Conservation (phyloP, 805 yeast genomes). For the Scheffersomyces amazonensis region DNA sequence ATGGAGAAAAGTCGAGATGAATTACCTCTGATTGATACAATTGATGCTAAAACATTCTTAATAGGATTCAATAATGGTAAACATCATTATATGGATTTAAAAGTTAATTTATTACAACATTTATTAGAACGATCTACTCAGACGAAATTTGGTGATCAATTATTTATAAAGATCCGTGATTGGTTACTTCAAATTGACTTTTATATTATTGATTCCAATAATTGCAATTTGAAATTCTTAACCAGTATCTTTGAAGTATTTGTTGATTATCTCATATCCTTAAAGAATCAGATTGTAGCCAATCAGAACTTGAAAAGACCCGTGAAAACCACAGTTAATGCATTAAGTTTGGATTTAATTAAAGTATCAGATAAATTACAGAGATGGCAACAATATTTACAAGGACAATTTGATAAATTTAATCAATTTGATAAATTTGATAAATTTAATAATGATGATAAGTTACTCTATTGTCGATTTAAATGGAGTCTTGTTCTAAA, state of each 20-base stretch:
- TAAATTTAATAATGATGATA: background rate
- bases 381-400: constrained; percentile 47
- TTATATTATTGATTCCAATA: constrained; percentile 6
- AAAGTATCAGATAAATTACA: constrained; percentile 40
- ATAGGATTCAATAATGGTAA: constrained; percentile 6
- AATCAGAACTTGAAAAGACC: constrained; percentile 19
- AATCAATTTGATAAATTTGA: too few relatives aligned
- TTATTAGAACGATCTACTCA: constrained; percentile 29
- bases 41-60: constrained; percentile 12
- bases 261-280: constrained; percentile 38
- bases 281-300: constrained; percentile 22
- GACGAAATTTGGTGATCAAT: constrained; percentile 34
- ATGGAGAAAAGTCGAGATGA: background rate
- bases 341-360: constrained; percentile 34
- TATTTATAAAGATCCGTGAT: constrained; percentile 30
- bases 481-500: constrained; percentile 34
- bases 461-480: constrained; percentile 15
- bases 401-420: constrained; percentile 25
- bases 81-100: constrained; percentile 17
- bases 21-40: constrained; percentile 10
- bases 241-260: constrained; percentile 46
- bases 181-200: constrained; percentile 34
- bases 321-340: constrained; percentile 25
- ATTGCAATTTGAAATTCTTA: constrained; percentile 18
- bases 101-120: constrained; percentile 19